Base-by-base conservation (phyloP, 495 filamentous ascomycete genomes). In the Trichodelitschia bisporula region DNA sequence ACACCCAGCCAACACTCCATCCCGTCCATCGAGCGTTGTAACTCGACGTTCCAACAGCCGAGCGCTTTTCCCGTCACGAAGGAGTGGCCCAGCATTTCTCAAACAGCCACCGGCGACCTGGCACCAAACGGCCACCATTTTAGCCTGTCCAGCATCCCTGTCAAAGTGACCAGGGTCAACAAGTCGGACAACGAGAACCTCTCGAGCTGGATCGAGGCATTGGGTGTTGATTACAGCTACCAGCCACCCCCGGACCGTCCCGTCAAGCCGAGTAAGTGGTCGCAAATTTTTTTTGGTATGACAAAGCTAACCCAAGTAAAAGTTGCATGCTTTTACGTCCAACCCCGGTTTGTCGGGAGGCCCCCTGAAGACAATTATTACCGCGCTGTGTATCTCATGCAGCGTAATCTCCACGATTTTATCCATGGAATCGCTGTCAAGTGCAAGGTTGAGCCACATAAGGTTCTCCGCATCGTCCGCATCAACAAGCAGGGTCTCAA, bases 301-400 rank as follows among this genome's bases (percentile, higher is more conserved):
- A 34, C 38, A 30, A 49, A 13, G 4, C 42, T 43, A 43, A 45
- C 36, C 31, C 18, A 31, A 18, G 12, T 32, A 17, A 46, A 55
- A 51, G 67, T 90, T 31, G 89, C 86, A 30, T 92, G 80, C 51
- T 77, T 93, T 48, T 95, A 89, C 46, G 54, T 91, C 20, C 64
- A 67, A 14, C 68, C 69, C 21, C 54, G 56, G 15, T 45, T 64
- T n/a, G 50, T 54, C 12, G 53, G 58, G 9, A 55, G 57, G 24
- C 40, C 54, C 8, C 57, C 67, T 5, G 52, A 54, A 26, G 61
- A 66, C 30, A 64, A 72, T 38, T 71, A 72, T 34, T 74, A 93
- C 56, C 67, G 73, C 31, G 89, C 89, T 8, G 60, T 95, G 10
- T 97, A 97, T 45, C 57, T 95, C 8, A 69, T 63, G 35, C 58